Conservation (phyloP, 495 filamentous ascomycete genomes). For the Daldinia loculata region DNA sequence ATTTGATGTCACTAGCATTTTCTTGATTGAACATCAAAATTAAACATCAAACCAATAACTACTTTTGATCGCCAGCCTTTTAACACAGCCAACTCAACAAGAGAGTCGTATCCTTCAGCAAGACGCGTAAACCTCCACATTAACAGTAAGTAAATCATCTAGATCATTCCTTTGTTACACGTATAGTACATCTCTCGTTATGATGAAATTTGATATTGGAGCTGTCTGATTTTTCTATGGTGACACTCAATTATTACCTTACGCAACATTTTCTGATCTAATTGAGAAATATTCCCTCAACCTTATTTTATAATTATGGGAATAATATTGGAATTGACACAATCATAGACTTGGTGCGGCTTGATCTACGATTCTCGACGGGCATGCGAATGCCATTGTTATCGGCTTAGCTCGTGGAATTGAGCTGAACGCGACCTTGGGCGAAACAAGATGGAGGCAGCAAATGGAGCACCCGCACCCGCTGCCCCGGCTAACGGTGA, state of each 20-base stretch:
- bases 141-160: slow-evolving; percentile 20
- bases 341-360: neutral
- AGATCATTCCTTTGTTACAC: neutral
- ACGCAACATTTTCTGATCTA: slow-evolving; percentile 62
- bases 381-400: slow-evolving; percentile 21
- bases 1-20: neutral
- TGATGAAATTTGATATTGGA: slow-evolving; percentile 85
- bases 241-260: slow-evolving; percentile 58
- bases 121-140: too few relatives aligned
- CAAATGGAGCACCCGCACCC: slow-evolving; percentile 41
- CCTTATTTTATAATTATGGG: neutral
- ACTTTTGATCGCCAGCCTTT: neutral
- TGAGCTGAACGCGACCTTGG: slow-evolving; percentile 11
- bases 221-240: slow-evolving; percentile 85
- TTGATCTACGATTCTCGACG: neutral
- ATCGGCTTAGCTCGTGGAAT: slow-evolving; percentile 21
- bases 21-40: neutral
- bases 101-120: neutral
- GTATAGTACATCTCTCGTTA: slow-evolving; percentile 2
- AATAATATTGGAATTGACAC: slow-evolving; percentile 10
- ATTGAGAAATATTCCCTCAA: slow-evolving; percentile 10
- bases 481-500: slow-evolving; percentile 53
- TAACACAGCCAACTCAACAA: neutral
- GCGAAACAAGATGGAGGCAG: slow-evolving; percentile 46
- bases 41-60: neutral